These are phyloP conservation scores for Domatiomyces catenatus DNA, from an alignment of 2,329 filamentous ascomycete species.

Conservation along the genomic window DNA sequence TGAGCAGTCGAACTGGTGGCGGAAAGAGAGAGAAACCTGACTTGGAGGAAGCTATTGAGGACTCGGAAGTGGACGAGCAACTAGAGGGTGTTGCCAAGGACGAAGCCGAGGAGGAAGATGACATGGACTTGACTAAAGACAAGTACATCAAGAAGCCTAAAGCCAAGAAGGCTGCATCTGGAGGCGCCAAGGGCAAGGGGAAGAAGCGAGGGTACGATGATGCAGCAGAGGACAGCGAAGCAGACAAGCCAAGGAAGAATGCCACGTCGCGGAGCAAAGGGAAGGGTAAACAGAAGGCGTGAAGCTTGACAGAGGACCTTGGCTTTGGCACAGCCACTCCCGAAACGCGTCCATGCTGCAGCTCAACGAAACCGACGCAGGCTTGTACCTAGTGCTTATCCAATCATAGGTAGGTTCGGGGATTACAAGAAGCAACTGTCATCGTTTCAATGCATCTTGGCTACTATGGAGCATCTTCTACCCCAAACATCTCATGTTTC, in stretches of 20 bases:
- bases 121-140: constrained; percentile 77
- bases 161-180: constrained; percentile 42
- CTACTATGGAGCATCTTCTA: no score
- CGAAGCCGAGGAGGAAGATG: constrained; percentile 56
- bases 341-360: no score
- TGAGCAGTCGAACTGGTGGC: constrained; percentile 42
- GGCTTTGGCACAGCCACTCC: no score
- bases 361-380: no score
- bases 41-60: constrained; percentile 89
- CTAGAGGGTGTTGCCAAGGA: constrained; percentile 32
- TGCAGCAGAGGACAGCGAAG: constrained; percentile 17
- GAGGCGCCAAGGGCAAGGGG: constrained; percentile 25
- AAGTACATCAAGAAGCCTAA: constrained; percentile 93
- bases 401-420: no score
- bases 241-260: constrained; percentile 5
- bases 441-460: neutral
- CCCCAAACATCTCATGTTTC: neutral
- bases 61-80: constrained; percentile 54
- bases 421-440: no score
- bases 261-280: constrained; percentile 2
- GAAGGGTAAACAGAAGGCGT: constrained; percentile 10
- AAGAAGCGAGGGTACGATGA: constrained; percentile 21
- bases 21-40: constrained; percentile 64
- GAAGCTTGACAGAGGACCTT: neutral
- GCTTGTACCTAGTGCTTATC: no score